phyloP scores from a whole-genome alignment of 208 protist species.

The Leishmania tropica region DNA sequence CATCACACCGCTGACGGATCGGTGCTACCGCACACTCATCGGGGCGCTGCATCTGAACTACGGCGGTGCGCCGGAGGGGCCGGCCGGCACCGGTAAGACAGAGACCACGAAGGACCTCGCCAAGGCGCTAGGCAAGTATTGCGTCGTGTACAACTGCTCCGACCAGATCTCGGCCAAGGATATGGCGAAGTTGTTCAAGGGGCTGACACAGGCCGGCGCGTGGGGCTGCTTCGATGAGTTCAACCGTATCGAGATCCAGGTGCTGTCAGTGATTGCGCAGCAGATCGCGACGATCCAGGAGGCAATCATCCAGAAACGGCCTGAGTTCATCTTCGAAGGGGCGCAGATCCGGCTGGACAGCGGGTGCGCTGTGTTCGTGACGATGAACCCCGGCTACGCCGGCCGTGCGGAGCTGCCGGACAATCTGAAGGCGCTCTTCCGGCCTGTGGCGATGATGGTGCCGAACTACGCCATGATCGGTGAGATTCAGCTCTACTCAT shows the following conservation, averaged over 20 bases:
- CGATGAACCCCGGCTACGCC: constrained; percentile 99
- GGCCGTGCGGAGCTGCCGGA: constrained; percentile 97
- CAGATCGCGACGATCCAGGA: constrained; percentile 96
- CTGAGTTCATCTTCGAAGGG: constrained; percentile 96
- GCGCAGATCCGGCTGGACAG: constrained; percentile 90
- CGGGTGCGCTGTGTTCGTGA: constrained; percentile 97
- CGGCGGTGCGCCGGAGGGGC: constrained; percentile 96
- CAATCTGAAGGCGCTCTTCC: constrained; percentile 98
- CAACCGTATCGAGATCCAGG: constrained; percentile 97
- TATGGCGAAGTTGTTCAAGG: constrained; percentile 97
- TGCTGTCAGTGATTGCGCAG: constrained; percentile 98
- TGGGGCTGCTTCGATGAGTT: constrained; percentile 99
- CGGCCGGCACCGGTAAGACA: constrained; percentile 98
- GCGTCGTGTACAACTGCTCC: constrained; percentile 99
- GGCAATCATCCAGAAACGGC: constrained; percentile 85
- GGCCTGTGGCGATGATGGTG: constrained; percentile 99
- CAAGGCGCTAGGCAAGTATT: constrained; percentile 96
- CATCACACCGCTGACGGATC: constrained; percentile 96
- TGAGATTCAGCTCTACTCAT: constrained; percentile 98
- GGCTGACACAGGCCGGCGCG: constrained; percentile 91
- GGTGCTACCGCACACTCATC: constrained; percentile 96
- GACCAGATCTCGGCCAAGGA: constrained; percentile 96
- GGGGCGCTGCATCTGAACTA: constrained; percentile 97
- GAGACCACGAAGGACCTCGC: constrained; percentile 99
- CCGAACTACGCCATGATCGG: constrained; percentile 98